Evolutionary conservation across 2,329 filamentous ascomycete species (phyloP).

Genomic region (Hymenoscyphus fraxineus): DNA sequence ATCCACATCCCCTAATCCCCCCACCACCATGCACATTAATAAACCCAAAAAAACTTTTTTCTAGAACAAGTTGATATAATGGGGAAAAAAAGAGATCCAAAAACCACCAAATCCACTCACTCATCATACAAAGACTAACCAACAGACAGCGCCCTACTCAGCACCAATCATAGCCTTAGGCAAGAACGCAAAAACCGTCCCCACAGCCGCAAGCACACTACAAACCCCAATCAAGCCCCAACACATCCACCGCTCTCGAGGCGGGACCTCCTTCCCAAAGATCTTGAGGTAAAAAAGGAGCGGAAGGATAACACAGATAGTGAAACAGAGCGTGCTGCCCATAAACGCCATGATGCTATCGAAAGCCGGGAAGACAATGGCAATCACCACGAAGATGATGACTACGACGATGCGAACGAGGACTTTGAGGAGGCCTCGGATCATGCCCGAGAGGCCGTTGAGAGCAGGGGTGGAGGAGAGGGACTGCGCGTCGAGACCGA

Average conservation of each 20-base stretch:
- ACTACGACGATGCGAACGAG: constrained; percentile 63
- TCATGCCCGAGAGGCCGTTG: constrained; percentile 53
- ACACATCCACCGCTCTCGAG: constrained; percentile 60
- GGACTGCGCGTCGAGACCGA: constrained; percentile 53
- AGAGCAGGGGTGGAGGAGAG: constrained; percentile 45
- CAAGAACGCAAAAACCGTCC: constrained; percentile 84
- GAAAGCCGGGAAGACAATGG: constrained; percentile 65
- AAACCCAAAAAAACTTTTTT: too few species aligned
- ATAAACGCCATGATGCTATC: constrained; percentile 73
- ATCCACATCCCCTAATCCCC: too few species aligned
- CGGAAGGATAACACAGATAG: constrained; percentile 89
- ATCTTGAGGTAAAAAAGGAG: constrained; percentile 87
- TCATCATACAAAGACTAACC: neutral
- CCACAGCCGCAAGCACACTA: constrained; percentile 64
- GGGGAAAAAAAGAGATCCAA: neutral
- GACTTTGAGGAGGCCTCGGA: constrained; percentile 56
- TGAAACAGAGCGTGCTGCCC: constrained; percentile 86
- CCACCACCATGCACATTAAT: too few species aligned
- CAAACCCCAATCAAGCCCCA: constrained; percentile 69
- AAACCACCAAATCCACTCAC: neutral
- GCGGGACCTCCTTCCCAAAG: constrained; percentile 68
- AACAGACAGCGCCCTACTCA: constrained; percentile 28
- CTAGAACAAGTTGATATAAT: too few species aligned
- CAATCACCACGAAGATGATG: constrained; percentile 70
- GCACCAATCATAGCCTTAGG: constrained; percentile 70